These are phyloP conservation scores for Cercospora sp. DNA, from an alignment of 2,329 filamentous ascomycete species.

Conservation along the genomic window DNA sequence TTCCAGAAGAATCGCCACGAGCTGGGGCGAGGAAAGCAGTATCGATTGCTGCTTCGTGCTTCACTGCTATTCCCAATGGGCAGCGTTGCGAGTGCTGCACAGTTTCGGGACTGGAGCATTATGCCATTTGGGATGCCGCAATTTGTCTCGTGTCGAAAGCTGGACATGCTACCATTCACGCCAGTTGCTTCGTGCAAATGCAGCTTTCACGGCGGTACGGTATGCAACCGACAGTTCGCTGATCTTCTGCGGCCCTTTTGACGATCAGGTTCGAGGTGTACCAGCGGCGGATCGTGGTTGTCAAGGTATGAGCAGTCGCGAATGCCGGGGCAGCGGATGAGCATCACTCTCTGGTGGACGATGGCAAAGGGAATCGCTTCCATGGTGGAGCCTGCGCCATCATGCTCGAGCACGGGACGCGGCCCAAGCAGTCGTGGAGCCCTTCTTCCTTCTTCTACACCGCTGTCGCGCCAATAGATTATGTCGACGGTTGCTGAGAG, in stretches of 20 bases:
- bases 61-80: too few species aligned
- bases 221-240: neutral
- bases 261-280: neutral
- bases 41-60: too few species aligned
- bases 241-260: neutral
- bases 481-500: neutral
- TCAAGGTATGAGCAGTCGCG: neutral
- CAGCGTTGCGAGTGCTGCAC: too few species aligned
- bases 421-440: conserved; percentile 14
- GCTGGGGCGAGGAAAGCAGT: too few species aligned
- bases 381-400: conserved; percentile 5
- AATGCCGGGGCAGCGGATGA: neutral
- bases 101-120: too few species aligned
- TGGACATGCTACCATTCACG: neutral
- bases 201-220: neutral
- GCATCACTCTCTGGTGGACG: neutral
- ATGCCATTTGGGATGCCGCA: too few species aligned
- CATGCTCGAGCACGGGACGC: conserved; percentile 3
- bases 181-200: neutral
- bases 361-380: neutral
- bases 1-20: too few species aligned
- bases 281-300: neutral
- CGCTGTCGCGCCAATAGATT: conserved; percentile 10
- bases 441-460: conserved; percentile 4
- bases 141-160: neutral